These are phyloP conservation scores for Chlorella sp. DNA, from an alignment of 139 green algal genomes.

Conservation along the genomic window DNA sequence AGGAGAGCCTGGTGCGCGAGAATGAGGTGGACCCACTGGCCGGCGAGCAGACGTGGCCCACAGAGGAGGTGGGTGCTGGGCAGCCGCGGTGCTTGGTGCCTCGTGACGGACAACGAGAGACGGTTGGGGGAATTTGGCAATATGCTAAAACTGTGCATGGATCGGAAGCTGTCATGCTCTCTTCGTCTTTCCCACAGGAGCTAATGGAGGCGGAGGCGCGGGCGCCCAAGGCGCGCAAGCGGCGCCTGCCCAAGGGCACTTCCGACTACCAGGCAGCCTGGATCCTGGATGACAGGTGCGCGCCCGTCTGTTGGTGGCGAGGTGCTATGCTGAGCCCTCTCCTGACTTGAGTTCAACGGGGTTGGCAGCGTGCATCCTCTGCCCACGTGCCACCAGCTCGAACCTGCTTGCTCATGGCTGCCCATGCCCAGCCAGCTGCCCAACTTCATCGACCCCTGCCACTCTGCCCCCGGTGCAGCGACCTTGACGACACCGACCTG, in stretches of 20 bases:
- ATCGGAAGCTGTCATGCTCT: neutral
- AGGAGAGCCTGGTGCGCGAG: constrained; percentile 69
- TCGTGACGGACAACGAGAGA: too few species aligned
- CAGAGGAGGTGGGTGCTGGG: constrained; percentile 70
- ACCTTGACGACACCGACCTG: constrained; percentile 28
- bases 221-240: constrained; percentile 42
- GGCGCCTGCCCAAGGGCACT: constrained; percentile 76
- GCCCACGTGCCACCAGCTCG: neutral
- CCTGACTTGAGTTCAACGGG: too few species aligned
- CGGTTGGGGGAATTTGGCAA: too few species aligned
- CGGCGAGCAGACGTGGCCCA: constrained; percentile 94
- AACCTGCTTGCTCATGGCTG: too few species aligned
- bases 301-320: neutral
- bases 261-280: constrained; percentile 95
- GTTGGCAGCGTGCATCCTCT: neutral
- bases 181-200: constrained; percentile 2
- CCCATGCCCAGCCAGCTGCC: neutral
- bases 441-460: neutral
- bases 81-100: neutral
- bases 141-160: too few species aligned
- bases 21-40: constrained; percentile 65
- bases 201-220: constrained; percentile 44
- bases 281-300: constrained; percentile 73
- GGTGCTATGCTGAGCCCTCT: too few species aligned
- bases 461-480: neutral